These are phyloP conservation scores for Alternaria sp. DNA, from an alignment of 2,329 filamentous ascomycete species.

Conservation along the genomic window DNA sequence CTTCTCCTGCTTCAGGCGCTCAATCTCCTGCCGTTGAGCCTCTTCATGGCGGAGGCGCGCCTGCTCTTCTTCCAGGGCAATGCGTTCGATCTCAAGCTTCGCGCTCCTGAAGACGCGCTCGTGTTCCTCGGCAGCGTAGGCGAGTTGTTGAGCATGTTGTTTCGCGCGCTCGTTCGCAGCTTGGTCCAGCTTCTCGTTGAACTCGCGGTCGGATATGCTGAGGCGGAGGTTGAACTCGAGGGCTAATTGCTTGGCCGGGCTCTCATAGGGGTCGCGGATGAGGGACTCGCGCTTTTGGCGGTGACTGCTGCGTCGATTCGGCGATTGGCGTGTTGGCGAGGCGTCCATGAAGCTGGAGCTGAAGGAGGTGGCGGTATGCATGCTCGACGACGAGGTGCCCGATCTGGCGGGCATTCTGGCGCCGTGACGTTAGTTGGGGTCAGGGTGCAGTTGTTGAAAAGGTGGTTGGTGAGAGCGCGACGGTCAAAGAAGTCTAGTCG, in stretches of 20 bases:
- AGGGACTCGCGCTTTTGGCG: slow-evolving; percentile 32
- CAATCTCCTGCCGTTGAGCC: slow-evolving; percentile 46
- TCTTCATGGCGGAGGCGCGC: slow-evolving; percentile 42
- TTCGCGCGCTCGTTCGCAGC: slow-evolving; percentile 68
- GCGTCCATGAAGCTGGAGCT: slow-evolving; percentile 39
- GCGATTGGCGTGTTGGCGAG: slow-evolving; percentile 42
- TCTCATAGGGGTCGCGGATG: slow-evolving; percentile 35
- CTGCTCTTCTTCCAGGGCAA: slow-evolving; percentile 52
- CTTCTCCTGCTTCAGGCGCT: slow-evolving; percentile 52
- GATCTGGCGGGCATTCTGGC: slow-evolving; percentile 40
- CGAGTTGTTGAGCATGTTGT: slow-evolving; percentile 69
- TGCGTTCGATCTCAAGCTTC: slow-evolving; percentile 59
- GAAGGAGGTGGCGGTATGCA: slow-evolving; percentile 42
- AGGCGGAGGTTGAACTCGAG: slow-evolving; percentile 53
- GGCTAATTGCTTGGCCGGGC: slow-evolving; percentile 43
- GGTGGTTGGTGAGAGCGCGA: slow-evolving; percentile 31
- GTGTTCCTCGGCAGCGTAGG: slow-evolving; percentile 69
- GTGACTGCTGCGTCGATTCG: slow-evolving; percentile 33
- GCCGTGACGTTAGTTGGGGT: slow-evolving; percentile 8
- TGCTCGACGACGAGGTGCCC: slow-evolving; percentile 42
- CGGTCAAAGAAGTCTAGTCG: slow-evolving; percentile 8
- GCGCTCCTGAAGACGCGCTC: slow-evolving; percentile 66
- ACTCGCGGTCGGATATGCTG: slow-evolving; percentile 51
- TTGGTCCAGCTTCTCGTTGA: slow-evolving; percentile 66
- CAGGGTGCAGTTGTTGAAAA: slow-evolving; percentile 19